A percentile compares a stretch with the other conserved stretches of the same genome.
Evolutionary conservation across 345 rosid genomes (phyloP).

Genomic region (Durio zibethinus): DNA sequence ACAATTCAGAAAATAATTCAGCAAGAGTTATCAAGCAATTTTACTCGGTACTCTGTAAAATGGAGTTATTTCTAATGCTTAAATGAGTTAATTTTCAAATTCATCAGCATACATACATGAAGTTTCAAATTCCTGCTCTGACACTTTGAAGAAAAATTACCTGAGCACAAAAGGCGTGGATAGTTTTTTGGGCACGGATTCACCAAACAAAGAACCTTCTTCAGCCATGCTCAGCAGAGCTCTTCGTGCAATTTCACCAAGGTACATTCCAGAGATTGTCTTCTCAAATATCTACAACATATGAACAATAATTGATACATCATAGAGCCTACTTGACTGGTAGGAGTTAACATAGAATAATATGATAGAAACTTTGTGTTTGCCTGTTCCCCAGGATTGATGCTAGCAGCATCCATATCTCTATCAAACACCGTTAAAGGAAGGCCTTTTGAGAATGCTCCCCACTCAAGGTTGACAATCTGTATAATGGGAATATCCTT

Average conservation of each 20-base stretch:
- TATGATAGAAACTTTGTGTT: conserved; percentile 1
- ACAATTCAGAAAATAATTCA: conserved; percentile 2
- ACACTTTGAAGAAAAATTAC: conserved; percentile 30
- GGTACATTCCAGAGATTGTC: conserved; percentile 92
- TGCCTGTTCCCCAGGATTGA: conserved; percentile 91
- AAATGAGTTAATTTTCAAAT: too few species aligned
- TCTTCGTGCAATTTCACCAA: conserved; percentile 80
- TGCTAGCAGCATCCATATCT: conserved; percentile 71
- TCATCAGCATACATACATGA: neutral
- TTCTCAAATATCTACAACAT: conserved; percentile 70
- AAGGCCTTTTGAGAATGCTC: conserved; percentile 72
- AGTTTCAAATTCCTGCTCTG: neutral
- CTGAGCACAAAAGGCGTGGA: conserved; percentile 47
- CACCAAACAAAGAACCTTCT: conserved; percentile 56
- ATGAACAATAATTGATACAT: neutral
- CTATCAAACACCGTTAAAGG: conserved; percentile 62
- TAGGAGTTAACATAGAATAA: neutral
- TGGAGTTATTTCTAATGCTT: too few species aligned
- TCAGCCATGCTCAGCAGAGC: conserved; percentile 55
- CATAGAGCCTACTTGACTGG: neutral
- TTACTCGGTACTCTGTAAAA: neutral
- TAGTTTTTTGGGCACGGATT: conserved; percentile 40
- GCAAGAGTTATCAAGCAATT: neutral
- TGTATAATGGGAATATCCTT: conserved; percentile 25
- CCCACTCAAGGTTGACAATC: conserved; percentile 91